phyloP scores from a whole-genome alignment of 176 grass and related monocot species.

The Thinopyrum elongatum region DNA sequence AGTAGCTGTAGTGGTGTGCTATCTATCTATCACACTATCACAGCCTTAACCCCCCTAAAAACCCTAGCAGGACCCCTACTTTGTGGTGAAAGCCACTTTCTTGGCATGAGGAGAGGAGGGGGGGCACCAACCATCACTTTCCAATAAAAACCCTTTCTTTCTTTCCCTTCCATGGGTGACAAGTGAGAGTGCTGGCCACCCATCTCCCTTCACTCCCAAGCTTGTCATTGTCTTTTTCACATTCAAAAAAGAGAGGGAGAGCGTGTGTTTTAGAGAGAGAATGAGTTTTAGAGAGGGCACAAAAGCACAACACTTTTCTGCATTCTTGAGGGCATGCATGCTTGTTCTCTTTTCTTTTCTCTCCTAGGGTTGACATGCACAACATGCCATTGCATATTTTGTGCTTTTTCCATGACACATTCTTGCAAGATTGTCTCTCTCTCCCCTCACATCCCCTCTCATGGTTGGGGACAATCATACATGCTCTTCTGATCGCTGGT shows the following conservation, averaged over 20 bases:
- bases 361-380: slow-evolving; percentile 69
- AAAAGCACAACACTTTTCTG: slow-evolving; percentile 44
- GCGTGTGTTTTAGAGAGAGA: slow-evolving; percentile 12
- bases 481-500: slow-evolving; percentile 26
- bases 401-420: slow-evolving; percentile 42
- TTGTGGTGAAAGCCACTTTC: slow-evolving; percentile 73
- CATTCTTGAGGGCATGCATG: slow-evolving; percentile 29
- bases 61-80: slow-evolving; percentile 47
- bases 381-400: slow-evolving; percentile 43
- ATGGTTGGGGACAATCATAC: slow-evolving; percentile 34
- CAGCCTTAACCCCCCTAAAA: slow-evolving; percentile 57
- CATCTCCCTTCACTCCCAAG: slow-evolving; percentile 96
- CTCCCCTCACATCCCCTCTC: neutral
- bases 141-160: slow-evolving; percentile 38
- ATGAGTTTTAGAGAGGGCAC: slow-evolving; percentile 13
- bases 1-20: slow-evolving; percentile 43
- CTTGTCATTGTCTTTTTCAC: slow-evolving; percentile 88
- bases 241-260: slow-evolving; percentile 38
- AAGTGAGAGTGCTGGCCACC: slow-evolving; percentile 72
- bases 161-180: slow-evolving; percentile 51
- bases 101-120: slow-evolving; percentile 57
- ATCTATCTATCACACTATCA: slow-evolving; percentile 40
- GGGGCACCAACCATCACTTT: slow-evolving; percentile 62
- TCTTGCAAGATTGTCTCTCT: slow-evolving; percentile 31
- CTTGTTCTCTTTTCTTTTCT: slow-evolving; percentile 46